phyloP scores from a whole-genome alignment of 352 stramenopile genomes.

The Blastocystis hominis region DNA sequence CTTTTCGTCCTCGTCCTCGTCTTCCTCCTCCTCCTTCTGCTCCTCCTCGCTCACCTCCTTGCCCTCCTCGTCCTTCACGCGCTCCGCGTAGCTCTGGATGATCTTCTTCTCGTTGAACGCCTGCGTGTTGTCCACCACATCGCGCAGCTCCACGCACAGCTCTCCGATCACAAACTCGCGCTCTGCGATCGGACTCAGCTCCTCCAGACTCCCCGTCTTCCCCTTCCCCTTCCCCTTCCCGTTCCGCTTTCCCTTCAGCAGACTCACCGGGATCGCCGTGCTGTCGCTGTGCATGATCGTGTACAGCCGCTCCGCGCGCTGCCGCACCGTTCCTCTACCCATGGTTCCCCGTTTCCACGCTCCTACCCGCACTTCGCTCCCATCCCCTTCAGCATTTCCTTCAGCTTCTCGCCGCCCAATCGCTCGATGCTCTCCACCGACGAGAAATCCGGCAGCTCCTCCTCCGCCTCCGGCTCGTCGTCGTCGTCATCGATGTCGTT shows the following conservation, averaged over 20 bases:
- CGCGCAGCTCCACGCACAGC: constrained; percentile 59
- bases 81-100: constrained; percentile 73
- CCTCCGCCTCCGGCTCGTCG: constrained; percentile 61
- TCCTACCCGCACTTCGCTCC: constrained; percentile 31
- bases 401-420: neutral
- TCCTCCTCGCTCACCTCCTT: constrained; percentile 66
- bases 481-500: constrained; percentile 60
- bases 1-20: constrained; percentile 80
- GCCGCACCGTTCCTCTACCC: constrained; percentile 33
- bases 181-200: constrained; percentile 7
- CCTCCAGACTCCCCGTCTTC: constrained; percentile 31
- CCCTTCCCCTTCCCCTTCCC: neutral
- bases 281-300: constrained; percentile 12
- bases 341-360: neutral
- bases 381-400: constrained; percentile 1
- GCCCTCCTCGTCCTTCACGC: constrained; percentile 67
- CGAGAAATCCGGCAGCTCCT: constrained; percentile 58
- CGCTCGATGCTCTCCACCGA: neutral
- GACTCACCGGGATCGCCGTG: neutral
- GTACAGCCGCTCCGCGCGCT: constrained; percentile 58
- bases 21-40: constrained; percentile 73
- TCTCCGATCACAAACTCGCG: constrained; percentile 39
- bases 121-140: constrained; percentile 71
- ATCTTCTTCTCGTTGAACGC: constrained; percentile 78
- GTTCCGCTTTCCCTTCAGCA: neutral